A percentile compares a stretch with the other conserved stretches of the same genome.
Conservation (phyloP, 768 basidiomycete species). For the Lepiota subincarnata region DNA sequence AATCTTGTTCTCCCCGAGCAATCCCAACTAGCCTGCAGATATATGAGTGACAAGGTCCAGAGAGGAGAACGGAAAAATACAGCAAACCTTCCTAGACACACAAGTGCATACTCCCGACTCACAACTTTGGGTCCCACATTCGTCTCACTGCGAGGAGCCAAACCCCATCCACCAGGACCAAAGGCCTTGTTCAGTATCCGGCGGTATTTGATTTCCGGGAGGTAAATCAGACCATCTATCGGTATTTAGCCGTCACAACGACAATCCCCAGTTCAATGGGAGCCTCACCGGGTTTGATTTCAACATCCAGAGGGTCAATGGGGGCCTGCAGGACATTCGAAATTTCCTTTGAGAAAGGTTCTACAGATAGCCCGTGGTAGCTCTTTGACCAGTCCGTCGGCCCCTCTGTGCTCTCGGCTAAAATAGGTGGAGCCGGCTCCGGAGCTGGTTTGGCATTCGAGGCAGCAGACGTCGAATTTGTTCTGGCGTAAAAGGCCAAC, state of each 20-base stretch:
- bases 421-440: neutral
- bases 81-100: conserved; percentile 84
- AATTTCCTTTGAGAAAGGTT: conserved; percentile 75
- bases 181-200: conserved; percentile 90
- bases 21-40: conserved; percentile 73
- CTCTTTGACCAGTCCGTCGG: conserved; percentile 84
- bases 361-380: conserved; percentile 73
- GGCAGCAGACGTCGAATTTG: neutral
- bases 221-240: conserved; percentile 86
- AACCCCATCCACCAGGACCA: conserved; percentile 95
- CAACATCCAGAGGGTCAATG: conserved; percentile 73
- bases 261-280: neutral
- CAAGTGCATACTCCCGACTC: conserved; percentile 90
- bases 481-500: neutral
- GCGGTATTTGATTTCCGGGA: conserved; percentile 96
- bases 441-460: neutral
- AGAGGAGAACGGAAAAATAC: neutral
- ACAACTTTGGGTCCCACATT: conserved; percentile 86
- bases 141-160: conserved; percentile 90
- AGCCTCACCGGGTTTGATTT: conserved; percentile 91
- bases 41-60: neutral
- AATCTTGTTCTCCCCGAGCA: conserved; percentile 94
- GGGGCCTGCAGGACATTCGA: conserved; percentile 71
- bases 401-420: conserved; percentile 17
- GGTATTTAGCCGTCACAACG: neutral